A percentile compares a stretch with the other conserved stretches of the same genome.
phyloP scores from a whole-genome alignment of 2,329 filamentous ascomycete genomes.

The Thielaviopsis euricoi region DNA sequence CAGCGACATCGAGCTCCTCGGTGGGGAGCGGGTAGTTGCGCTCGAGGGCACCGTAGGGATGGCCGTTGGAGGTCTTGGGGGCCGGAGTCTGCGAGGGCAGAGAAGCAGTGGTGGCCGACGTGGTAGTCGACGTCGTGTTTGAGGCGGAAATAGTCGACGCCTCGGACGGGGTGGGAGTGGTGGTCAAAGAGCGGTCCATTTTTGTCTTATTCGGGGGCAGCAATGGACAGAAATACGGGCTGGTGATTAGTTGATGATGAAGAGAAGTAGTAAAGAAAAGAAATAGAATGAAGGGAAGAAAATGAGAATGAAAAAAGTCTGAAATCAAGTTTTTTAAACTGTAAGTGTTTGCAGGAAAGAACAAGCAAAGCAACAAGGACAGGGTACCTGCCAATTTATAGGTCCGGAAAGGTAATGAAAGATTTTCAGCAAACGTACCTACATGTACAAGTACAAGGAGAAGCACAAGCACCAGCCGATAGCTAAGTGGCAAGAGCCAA shows the following conservation, averaged over 20 bases:
- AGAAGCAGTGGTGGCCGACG: background rate
- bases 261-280: background rate
- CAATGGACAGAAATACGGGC: no score
- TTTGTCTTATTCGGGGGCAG: background rate
- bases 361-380: background rate
- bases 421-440: no score
- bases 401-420: background rate
- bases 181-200: constrained; percentile 6
- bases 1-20: constrained; percentile 23
- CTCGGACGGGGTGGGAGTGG: constrained; percentile 7
- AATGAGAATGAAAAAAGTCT: no score
- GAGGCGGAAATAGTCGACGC: constrained; percentile 7
- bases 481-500: no score
- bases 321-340: background rate
- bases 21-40: constrained; percentile 26
- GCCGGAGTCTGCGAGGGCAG: background rate
- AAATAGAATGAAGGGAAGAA: background rate
- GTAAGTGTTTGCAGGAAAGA: background rate
- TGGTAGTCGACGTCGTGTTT: background rate
- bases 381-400: background rate
- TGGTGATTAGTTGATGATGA: background rate
- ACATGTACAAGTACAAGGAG: no score
- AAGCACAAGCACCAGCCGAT: no score
- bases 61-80: constrained; percentile 6
- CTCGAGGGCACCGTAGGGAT: constrained; percentile 21